Percentiles rank a stretch among this genome's conserved stretches.
Conservation (phyloP, 2,329 filamentous ascomycete genomes). For the Mycosphaerella sp. region DNA sequence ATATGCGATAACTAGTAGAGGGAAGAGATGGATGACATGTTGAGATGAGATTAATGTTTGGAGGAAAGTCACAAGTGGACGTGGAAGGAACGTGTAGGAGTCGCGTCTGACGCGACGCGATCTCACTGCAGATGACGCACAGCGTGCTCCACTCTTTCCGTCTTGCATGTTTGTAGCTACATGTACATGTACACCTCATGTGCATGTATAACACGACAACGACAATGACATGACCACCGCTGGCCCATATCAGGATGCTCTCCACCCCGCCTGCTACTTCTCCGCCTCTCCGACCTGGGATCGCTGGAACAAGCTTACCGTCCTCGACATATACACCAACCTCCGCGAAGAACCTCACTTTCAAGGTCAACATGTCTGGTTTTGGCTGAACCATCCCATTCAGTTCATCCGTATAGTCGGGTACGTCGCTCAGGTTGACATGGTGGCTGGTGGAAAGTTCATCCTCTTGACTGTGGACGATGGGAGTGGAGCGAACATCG, state of each 20-base stretch:
- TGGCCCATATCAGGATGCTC: background rate
- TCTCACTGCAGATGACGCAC: conserved; percentile 8
- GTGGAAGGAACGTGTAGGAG: background rate
- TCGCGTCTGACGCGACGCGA: conserved; percentile 9
- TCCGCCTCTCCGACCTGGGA: conserved; percentile 55
- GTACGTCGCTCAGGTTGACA: conserved; percentile 40
- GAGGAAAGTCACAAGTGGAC: background rate
- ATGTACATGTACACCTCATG: no score
- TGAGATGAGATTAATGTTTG: background rate
- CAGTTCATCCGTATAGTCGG: conserved; percentile 44
- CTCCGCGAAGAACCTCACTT: conserved; percentile 46
- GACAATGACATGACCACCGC: conserved; percentile 36
- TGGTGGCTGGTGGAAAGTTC: conserved; percentile 36
- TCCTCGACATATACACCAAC: conserved; percentile 47
- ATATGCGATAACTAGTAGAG: no score
- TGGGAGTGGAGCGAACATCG: conserved; percentile 53
- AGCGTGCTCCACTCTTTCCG: conserved; percentile 6
- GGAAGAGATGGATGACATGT: background rate
- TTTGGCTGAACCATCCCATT: conserved; percentile 50
- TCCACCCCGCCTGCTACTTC: conserved; percentile 58
- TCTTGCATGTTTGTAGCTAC: conserved; percentile 7
- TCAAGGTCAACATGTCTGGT: conserved; percentile 51
- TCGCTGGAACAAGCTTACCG: conserved; percentile 57
- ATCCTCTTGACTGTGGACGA: conserved; percentile 54
- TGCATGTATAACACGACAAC: background rate